These are phyloP conservation scores for Peronosclerospora sorghi DNA, from an alignment of 352 stramenopile species.

Conservation along the genomic window DNA sequence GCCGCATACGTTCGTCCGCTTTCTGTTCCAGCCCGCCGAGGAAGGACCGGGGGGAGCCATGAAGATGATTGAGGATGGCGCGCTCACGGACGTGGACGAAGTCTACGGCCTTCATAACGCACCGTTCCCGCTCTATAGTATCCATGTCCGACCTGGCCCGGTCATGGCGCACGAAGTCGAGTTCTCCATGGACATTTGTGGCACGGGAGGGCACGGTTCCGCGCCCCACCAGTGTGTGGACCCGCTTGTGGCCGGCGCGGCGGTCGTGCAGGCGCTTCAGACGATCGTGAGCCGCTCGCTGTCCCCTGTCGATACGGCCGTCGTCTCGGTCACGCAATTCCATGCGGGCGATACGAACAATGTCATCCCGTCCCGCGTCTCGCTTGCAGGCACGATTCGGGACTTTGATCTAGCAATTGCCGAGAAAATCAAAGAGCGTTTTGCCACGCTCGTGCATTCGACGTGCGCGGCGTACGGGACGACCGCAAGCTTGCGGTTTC, in stretches of 20 bases:
- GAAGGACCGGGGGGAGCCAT: slow-evolving; percentile 85
- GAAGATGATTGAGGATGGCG: slow-evolving; percentile 89
- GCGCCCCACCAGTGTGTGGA: slow-evolving; percentile 88
- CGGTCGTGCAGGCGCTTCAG: slow-evolving; percentile 89
- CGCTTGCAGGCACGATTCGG: slow-evolving; percentile 87
- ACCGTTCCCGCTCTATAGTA: slow-evolving; percentile 80
- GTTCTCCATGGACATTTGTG: slow-evolving; percentile 88
- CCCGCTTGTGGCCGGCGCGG: slow-evolving; percentile 84
- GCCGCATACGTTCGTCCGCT: slow-evolving; percentile 70
- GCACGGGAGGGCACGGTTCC: slow-evolving; percentile 90
- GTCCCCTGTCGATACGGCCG: slow-evolving; percentile 86
- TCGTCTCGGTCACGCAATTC: slow-evolving; percentile 88
- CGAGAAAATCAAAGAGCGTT: slow-evolving; percentile 66
- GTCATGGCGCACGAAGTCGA: slow-evolving; percentile 89
- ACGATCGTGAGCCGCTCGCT: slow-evolving; percentile 86
- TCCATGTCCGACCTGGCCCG: slow-evolving; percentile 81
- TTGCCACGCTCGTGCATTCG: slow-evolving; percentile 79
- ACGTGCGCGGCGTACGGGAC: slow-evolving; percentile 77
- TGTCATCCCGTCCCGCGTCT: slow-evolving; percentile 84
- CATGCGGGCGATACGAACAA: slow-evolving; percentile 90
- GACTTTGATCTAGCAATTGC: slow-evolving; percentile 84
- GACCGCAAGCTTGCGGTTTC: slow-evolving; percentile 46
- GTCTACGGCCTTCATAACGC: slow-evolving; percentile 91
- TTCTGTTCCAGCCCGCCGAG: slow-evolving; percentile 95
- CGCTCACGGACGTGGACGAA: slow-evolving; percentile 77